Evolutionary conservation across 495 filamentous ascomycete species (phyloP), one percentile per base, ranked within the genome.

Genomic region (Penicillium psychrofluorescens): DNA sequence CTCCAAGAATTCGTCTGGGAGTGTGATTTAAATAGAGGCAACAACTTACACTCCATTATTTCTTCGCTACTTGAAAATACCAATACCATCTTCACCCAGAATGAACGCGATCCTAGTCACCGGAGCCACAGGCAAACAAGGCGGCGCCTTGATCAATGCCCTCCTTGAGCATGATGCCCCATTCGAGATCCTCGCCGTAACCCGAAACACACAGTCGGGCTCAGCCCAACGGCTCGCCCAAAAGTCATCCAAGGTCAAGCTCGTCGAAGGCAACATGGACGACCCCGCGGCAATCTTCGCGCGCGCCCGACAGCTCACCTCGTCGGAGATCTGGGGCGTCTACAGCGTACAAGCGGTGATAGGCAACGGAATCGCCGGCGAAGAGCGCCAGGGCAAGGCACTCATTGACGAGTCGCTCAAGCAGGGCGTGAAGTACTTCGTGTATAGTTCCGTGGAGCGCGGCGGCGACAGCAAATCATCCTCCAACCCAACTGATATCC

Each of bases 41-140:
- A 22, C 6, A 22, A 6, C 22, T 4, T 22, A 0, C 22, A 22
- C 2, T 22, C 22, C 4, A 22, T 22, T 4, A 4, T 16, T 36
- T 30, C 14, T 40, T 35, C 6, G 29, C 15, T 40, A 30, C n/a
- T 40, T 31, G 16, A 29, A 12, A 31, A 33, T 8, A 16, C 40
- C 40, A 31, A 43, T 13, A 35, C 34, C 34, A 35, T 43, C 15
- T 22, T 34, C 34, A 16, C 9, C 32, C 31, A 33, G 11, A 44
- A 51, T 54, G 44, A 29, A 45, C 6, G 46, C 66, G n/a, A 54
- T 84, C 40, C 72, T 86, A 36, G 58, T 89, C 44, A 80, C 82
- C 14, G 84, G 85, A 13, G 85, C 81, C 5, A 90, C 54, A 0
- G 56, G 85, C 33, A 72, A 83, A 48, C 86, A 89, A 60, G 85